Conservation (phyloP, 78 protist species). For the Dictyostelium discoideum region DNA sequence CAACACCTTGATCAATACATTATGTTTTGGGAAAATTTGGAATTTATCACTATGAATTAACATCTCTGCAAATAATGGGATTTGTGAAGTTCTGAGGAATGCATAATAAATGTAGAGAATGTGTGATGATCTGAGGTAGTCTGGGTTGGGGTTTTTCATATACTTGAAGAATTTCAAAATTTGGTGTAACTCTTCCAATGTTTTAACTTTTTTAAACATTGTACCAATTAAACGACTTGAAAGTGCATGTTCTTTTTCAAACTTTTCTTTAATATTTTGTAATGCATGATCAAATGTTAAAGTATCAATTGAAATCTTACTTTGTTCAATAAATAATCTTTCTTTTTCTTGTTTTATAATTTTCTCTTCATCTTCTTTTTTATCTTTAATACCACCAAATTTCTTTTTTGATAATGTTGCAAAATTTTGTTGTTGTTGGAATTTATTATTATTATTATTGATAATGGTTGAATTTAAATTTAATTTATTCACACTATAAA, state of each 20-base stretch:
- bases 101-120: constrained; percentile 28
- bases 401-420: constrained; percentile 27
- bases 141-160: background rate
- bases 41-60: constrained; percentile 35
- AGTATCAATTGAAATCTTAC: constrained; percentile 25
- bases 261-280: constrained; percentile 30
- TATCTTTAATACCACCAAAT: constrained; percentile 32
- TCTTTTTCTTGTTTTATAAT: constrained; percentile 31
- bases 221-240: background rate
- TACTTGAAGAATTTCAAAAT: constrained; percentile 26
- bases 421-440: background rate
- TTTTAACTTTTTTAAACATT: constrained; percentile 30
- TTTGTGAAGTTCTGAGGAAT: background rate
- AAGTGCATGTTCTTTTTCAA: constrained; percentile 19
- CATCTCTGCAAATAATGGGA: constrained; percentile 34
- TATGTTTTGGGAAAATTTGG: constrained; percentile 46
- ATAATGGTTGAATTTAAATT: background rate
- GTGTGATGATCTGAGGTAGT: constrained; percentile 16
- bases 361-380: constrained; percentile 24
- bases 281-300: constrained; percentile 28
- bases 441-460: background rate
- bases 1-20: constrained; percentile 13
- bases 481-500: background rate
- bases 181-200: constrained; percentile 21
- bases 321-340: constrained; percentile 21